Conservation (phyloP, 1,284 basidiomycete genomes). For the Ceratobasidium sp. region DNA sequence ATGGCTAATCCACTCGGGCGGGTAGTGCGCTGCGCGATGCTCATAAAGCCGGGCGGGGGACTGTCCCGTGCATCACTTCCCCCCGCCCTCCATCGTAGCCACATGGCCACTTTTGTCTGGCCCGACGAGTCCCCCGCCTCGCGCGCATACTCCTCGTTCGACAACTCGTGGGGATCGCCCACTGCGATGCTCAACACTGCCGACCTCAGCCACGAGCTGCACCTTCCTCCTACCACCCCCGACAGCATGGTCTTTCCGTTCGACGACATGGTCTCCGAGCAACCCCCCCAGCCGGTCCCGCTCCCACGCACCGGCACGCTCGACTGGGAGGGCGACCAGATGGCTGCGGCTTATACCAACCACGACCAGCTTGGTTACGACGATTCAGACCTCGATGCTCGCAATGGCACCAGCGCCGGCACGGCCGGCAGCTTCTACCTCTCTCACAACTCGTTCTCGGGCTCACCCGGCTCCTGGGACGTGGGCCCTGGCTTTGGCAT, state of each 20-base stretch:
- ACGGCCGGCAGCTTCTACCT: slow-evolving; percentile 31
- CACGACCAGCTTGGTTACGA: slow-evolving; percentile 19
- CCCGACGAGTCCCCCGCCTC: slow-evolving; percentile 24
- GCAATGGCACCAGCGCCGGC: no score
- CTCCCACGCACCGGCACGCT: slow-evolving; percentile 15
- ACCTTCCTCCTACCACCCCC: slow-evolving; percentile 3
- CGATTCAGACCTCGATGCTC: slow-evolving; percentile 9
- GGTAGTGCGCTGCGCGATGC: neutral
- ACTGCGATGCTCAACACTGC: slow-evolving; percentile 16
- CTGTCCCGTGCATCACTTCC: neutral
- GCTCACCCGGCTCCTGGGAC: slow-evolving; percentile 31
- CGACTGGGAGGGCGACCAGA: slow-evolving; percentile 1
- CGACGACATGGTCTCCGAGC: slow-evolving; percentile 5
- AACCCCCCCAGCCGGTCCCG: neutral
- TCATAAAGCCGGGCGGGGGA: neutral
- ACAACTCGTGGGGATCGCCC: slow-evolving; percentile 10
- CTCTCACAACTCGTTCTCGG: slow-evolving; percentile 2
- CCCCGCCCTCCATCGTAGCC: slow-evolving; percentile 6
- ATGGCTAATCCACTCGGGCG: neutral
- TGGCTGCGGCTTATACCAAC: slow-evolving; percentile 11
- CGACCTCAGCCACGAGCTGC: neutral
- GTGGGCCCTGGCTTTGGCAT: slow-evolving; percentile 1
- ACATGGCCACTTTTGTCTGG: neutral
- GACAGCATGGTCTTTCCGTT: slow-evolving; percentile 25
- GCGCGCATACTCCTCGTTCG: slow-evolving; percentile 10